These are phyloP conservation scores for Neurospora sp. DNA, from an alignment of 2,329 filamentous ascomycete genomes.

Conservation along the genomic window DNA sequence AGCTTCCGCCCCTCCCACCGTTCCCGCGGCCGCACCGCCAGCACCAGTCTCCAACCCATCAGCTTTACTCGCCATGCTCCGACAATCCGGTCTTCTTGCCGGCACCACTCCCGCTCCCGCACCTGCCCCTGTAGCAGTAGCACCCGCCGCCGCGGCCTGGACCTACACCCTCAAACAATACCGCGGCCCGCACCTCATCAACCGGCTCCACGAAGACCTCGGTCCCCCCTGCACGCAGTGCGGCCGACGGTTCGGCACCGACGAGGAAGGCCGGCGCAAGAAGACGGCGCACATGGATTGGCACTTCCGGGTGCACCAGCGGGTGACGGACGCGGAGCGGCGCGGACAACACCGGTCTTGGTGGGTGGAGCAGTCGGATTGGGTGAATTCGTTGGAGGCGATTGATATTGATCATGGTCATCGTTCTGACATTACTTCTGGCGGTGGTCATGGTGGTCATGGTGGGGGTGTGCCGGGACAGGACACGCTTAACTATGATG, in stretches of 20 bases:
- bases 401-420: conserved; percentile 52
- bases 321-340: conserved; percentile 76
- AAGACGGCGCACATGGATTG: conserved; percentile 94
- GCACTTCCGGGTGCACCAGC: conserved; percentile 92
- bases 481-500: not conserved
- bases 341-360: conserved; percentile 85
- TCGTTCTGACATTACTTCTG: conserved; percentile 12
- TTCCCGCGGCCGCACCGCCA: conserved; percentile 10
- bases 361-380: conserved; percentile 93
- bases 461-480: not conserved
- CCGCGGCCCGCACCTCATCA: conserved; percentile 59
- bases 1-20: not conserved
- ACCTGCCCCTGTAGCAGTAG: not conserved
- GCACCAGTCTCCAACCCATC: conserved; percentile 33
- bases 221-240: conserved; percentile 88
- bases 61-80: conserved; percentile 57
- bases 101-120: conserved; percentile 29
- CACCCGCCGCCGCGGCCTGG: conserved; percentile 34
- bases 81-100: conserved; percentile 57
- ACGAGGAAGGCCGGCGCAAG: conserved; percentile 68
- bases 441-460: not conserved
- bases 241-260: conserved; percentile 73
- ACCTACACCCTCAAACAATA: conserved; percentile 39
- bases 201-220: conserved; percentile 67
- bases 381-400: conserved; percentile 76